Base-by-base conservation (phyloP, 2,329 filamentous ascomycete species). In the Rutstroemia sp. region DNA sequence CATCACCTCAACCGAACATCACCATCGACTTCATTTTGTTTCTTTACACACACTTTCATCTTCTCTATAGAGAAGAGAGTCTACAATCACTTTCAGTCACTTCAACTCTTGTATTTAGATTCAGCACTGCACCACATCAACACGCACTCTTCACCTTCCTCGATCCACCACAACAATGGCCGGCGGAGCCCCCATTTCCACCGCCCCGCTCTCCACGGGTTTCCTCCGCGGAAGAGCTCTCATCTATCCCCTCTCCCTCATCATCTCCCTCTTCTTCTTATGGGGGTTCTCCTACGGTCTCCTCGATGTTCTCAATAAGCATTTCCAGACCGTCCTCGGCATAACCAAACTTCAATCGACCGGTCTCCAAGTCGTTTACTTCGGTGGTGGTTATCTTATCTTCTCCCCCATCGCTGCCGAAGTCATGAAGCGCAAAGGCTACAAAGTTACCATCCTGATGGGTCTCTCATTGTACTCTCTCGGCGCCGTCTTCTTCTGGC, bases 231-330 rank as follows among this genome's bases (percentile, higher is more conserved):
- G 69, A 49, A 64, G 56, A 38, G 65, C 64, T 14, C 73, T 78
- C 53, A 75, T 79, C 65, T 71, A 76, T 60, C 77, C 77, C 9
- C 72, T 79, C 49, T 75, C 65, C 62, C 79, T 60, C 65, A 89
- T 94, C 30, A 88, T 87, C 3, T 79, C 92, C 6, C 75, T 95
- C 0, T 95, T 95, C 72, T 83, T 95, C 61, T 74, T 95, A 3
- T 95, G 90, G 90, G 91, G 91, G 0, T 86, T 95, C 59, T 90
- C 90, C 0, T 95, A 95, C 63, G 91, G 91, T 0, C 78, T 96
- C 2, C 76, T 96, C 6, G 90, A 92, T 66, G 87, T 86, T 0
- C 79, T 96, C 27, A 95, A 95, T 68, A 79, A 79, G 21, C 85
- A 83, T 18, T 84, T 90, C 56, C 83, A 86, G 44, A 69, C 73